phyloP scores from a whole-genome alignment of 345 rosid species.

The Salix caprea region DNA sequence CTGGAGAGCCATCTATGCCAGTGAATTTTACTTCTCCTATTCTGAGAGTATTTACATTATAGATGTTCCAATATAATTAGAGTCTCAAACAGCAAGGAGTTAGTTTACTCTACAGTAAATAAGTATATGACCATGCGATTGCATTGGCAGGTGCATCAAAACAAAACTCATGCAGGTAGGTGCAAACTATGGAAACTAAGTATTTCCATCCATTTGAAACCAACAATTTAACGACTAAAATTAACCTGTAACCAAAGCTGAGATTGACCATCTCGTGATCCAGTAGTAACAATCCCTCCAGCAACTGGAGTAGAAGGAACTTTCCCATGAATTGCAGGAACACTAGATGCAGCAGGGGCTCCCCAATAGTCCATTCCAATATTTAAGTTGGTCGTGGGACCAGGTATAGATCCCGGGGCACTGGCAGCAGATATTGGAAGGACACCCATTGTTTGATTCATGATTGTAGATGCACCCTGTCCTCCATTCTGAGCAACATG shows the following conservation, averaged over 20 bases:
- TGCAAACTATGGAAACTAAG: neutral
- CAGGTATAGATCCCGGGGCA: slow-evolving; percentile 52
- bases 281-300: slow-evolving; percentile 56
- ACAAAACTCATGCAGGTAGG: neutral
- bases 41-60: neutral
- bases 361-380: slow-evolving; percentile 99
- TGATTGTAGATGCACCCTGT: slow-evolving; percentile 36
- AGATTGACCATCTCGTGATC: slow-evolving; percentile 69
- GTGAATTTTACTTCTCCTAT: neutral
- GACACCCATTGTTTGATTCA: slow-evolving; percentile 49
- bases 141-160: neutral
- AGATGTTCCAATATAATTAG: neutral
- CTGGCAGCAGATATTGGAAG: slow-evolving; percentile 63
- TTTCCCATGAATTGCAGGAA: slow-evolving; percentile 67
- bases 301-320: slow-evolving; percentile 65
- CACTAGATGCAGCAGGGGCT: slow-evolving; percentile 51
- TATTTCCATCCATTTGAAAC: neutral
- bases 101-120: neutral
- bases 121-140: neutral
- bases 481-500: slow-evolving; percentile 70
- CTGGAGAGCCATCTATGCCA: neutral
- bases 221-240: neutral
- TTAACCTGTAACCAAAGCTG: slow-evolving; percentile 85
- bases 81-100: neutral
- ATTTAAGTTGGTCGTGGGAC: slow-evolving; percentile 87